These are phyloP conservation scores for Mortierella hygrophila DNA, from an alignment of 192 early-diverging fungal species.

Conservation along the genomic window DNA sequence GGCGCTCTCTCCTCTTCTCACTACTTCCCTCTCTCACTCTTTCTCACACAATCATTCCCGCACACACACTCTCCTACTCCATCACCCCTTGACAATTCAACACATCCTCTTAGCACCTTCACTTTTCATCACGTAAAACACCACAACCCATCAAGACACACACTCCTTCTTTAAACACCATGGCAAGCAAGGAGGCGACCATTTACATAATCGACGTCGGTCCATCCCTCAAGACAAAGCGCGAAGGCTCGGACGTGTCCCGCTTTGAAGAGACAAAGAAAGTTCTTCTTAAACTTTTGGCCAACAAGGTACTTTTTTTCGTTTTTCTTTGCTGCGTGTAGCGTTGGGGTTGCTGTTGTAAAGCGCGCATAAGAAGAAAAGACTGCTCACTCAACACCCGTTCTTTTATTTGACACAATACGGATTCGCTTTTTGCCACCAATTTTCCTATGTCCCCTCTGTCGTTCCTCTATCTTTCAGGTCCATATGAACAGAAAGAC, in stretches of 20 bases:
- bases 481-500: constrained; percentile 75
- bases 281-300: constrained; percentile 48
- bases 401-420: background rate
- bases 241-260: constrained; percentile 12
- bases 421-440: constrained; percentile 28
- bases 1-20: background rate
- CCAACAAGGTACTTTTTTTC: constrained; percentile 55
- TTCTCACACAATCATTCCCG: too few relatives aligned
- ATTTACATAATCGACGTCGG: constrained; percentile 55
- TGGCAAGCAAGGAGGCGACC: constrained; percentile 56
- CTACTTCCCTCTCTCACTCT: background rate
- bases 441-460: background rate
- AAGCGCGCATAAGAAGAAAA: background rate
- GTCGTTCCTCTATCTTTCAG: constrained; percentile 33
- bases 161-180: background rate
- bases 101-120: background rate
- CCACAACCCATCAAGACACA: background rate
- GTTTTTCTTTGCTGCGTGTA: background rate
- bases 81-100: background rate
- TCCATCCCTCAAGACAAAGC: constrained; percentile 44
- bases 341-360: background rate
- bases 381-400: background rate
- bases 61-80: too few relatives aligned
- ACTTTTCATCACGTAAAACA: background rate
- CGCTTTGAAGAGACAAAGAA: constrained; percentile 46